Evolutionary conservation across 78 protist species (phyloP), one percentile per base, ranked within the genome.

Genomic region (Anaeramoeba flamelloides): DNA sequence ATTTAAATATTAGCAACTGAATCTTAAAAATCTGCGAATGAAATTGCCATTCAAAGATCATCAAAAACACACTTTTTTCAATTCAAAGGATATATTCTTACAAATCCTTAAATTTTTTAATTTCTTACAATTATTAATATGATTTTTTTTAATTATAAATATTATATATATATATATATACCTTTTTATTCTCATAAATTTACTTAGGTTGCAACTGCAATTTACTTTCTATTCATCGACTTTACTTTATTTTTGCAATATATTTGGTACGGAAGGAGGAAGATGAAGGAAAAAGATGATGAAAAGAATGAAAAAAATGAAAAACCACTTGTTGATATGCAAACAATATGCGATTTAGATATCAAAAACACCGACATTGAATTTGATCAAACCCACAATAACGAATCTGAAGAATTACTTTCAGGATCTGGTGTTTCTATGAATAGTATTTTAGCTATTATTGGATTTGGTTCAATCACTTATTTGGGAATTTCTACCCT

Each of bases 171-270:
- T n/a, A n/a, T n/a, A n/a, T n/a, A n/a, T 65, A n/a, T 65, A n/a
- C n/a, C 74, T 65, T 65, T 65, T 30, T 65, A n/a, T 65, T 65
- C 74, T 65, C 30, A 30, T n/a, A 65, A n/a, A n/a, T 65, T n/a
- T 65, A n/a, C 74, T 65, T 65, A n/a, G 30, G n/a, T 65, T 31
- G 74, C 30, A 65, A 65, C 74, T 31, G 40, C 30, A n/a, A 65
- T 31, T 31, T 65, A n/a, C 30, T 85, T 80, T n/a, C 81, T 86
- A 76, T 39, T 2, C 26, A 83, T 85, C 78, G 87, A 85, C 39
- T 41, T 75, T 3, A n/a, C 74, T 34, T 3, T 85, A 75, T 2
- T 76, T 26, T 1, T 65, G 77, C 87, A 85, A 69, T 85, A n/a
- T 74, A 40, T 3, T 30, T 81, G 79, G 64, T 85, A 65, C 40